Evolutionary conservation across 1,139 yeast species (phyloP), one percentile per base, ranked within the genome.

Genomic region (Suhomyces coccinellae): DNA sequence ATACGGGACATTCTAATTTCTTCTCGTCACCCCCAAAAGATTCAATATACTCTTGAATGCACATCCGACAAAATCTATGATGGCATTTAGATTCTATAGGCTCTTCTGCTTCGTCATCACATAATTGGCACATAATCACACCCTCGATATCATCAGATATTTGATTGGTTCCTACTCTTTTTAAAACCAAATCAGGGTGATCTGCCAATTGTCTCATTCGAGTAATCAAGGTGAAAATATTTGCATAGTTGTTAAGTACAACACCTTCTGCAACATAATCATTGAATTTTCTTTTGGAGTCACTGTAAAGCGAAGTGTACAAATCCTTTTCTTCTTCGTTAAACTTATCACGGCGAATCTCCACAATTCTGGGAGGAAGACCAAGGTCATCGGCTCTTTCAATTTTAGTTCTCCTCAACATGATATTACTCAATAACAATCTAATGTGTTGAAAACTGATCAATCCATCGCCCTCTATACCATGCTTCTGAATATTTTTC

Each of bases 41-140:
- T 52, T 90, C 97, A 40, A 86, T 80, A 58, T 93, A 93, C 62
- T 95, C 99, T 52, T 78, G 82, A 47, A 93, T 81, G 63, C 99
- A 93, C 74, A 93, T 75, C 33, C 99, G 78, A 62, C 99, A 93
- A 61, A 93, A 93, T 47, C 80, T 79, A 59, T 93, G 99, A 55
- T 87, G 97, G 61, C 99, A 93, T 61, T 85, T 87, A 2, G 97
- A 87, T 62, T 87, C 91, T 40, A 95, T 89, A 0, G 99, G 96
- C 51, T 93, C 99, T 63, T 93, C 98, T 0, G 99, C 97, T 64
- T 90, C 97, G 60, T 95, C 99, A 55, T 91, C 98, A 67, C 99
- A 95, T 24, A 93, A 65, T 54, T 88, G 95, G 62, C 99, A 93
- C 38, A 95, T 85, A 24, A 90, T 77, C 1, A 85, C 84, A 12